Conservation (phyloP, 2,329 filamentous ascomycete species). For the Pyrenophora seminiperda region DNA sequence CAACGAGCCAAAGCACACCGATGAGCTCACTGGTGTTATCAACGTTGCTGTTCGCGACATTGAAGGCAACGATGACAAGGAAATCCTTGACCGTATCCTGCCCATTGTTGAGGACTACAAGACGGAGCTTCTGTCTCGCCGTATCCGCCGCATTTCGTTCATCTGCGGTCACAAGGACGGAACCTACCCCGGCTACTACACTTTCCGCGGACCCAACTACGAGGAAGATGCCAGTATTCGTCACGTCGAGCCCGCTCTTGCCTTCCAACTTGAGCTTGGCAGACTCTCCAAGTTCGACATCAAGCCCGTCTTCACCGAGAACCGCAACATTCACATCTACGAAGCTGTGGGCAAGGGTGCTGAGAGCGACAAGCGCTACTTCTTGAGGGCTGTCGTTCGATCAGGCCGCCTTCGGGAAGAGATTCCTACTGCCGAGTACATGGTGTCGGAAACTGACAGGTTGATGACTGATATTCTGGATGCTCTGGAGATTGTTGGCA, state of each 20-base stretch:
- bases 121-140: slow-evolving; percentile 78
- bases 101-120: slow-evolving; percentile 79
- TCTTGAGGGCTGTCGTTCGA: slow-evolving; percentile 92
- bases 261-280: slow-evolving; percentile 96
- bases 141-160: slow-evolving; percentile 90
- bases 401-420: slow-evolving; percentile 94
- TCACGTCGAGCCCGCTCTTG: slow-evolving; percentile 93
- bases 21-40: slow-evolving; percentile 87
- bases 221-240: slow-evolving; percentile 93
- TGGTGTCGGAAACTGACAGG: slow-evolving; percentile 95
- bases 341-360: slow-evolving; percentile 93
- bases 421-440: slow-evolving; percentile 97
- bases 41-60: slow-evolving; percentile 91
- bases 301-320: slow-evolving; percentile 97
- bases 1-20: slow-evolving; percentile 59
- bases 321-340: slow-evolving; percentile 99
- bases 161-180: slow-evolving; percentile 95
- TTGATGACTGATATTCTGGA: slow-evolving; percentile 98
- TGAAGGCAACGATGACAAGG: slow-evolving; percentile 80
- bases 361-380: slow-evolving; percentile 97
- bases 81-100: slow-evolving; percentile 76
- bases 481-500: slow-evolving; percentile 96
- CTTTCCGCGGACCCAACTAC: slow-evolving; percentile 91
- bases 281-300: slow-evolving; percentile 97
- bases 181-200: slow-evolving; percentile 95